Base-by-base conservation (phyloP, 805 yeast genomes). In the Nakazawaea laoshanensis region DNA sequence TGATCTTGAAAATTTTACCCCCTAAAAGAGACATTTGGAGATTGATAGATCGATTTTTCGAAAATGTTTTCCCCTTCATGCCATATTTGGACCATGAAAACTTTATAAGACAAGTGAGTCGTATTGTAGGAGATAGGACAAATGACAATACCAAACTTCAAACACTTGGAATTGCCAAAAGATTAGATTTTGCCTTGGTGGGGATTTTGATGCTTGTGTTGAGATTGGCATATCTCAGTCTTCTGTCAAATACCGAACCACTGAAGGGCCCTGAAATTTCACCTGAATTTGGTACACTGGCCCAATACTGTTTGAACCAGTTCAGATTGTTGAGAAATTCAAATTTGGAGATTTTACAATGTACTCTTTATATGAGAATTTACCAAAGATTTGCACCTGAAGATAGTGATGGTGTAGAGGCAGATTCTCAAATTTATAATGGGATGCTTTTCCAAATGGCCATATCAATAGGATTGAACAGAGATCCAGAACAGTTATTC, bases 371-470 rank as follows among this genome's bases (percentile, higher is more conserved):
- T 31, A 53, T 65, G 45, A 55, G 70, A 41, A 35, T 62, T 5
- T 72, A 68, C 47, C 63, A 46, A 41, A 57, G 49, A 25, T 57
- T 49, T 39, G 59, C 69, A 2, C 71, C 69, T 0, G 73, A 67
- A 40, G 68, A 65, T 42, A 73, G 72, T 27, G 73, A 68, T 41
- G 57, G 61, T 4, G 51, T 57, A 2, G 75, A 69, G 46, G 69
- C 67, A 30, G 38, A 67, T 23, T 61, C 70, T 5, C 71, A 63
- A 42, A 63, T 69, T 7, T 59, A 65, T 28, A 42, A 63, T 23
- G 69, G 73, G 2, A 61, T 67, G 45, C 60, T 70, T 18, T 52
- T 70, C 12, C 79, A 72, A 43, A 70, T 74, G 77, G 76, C 77
- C 0, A 62, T 67, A 36, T 62, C 72, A 34, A 58, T 73, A 42